Percentiles rank a stretch among this genome's conserved stretches.
Conservation (phyloP, 1,139 yeast genomes). For the Oligophagozyma castellii region DNA sequence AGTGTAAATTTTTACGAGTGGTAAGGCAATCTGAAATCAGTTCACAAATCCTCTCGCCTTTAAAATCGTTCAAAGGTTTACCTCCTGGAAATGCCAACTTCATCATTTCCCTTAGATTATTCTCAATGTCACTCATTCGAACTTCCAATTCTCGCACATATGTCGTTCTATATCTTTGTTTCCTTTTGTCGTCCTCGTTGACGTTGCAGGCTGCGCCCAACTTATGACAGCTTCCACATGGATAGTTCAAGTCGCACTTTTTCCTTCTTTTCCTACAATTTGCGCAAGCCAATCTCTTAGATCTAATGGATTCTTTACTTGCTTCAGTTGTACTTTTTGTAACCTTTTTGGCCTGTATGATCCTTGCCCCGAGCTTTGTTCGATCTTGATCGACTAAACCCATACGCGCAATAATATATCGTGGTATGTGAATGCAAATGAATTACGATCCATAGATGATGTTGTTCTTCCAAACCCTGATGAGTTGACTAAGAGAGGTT, state of each 20-base stretch:
- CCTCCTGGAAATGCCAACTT: constrained; percentile 12
- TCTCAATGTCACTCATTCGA: constrained; percentile 21
- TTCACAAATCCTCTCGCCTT: constrained; percentile 15
- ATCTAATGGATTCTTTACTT: no score
- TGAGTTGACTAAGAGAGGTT: no score
- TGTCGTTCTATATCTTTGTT: constrained; percentile 37
- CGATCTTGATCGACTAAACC: no score
- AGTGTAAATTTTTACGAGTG: not conserved
- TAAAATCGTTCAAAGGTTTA: constrained; percentile 7
- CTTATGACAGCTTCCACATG: constrained; percentile 38
- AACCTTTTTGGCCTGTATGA: no score
- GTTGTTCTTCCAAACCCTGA: no score
- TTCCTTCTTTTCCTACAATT: constrained; percentile 27
- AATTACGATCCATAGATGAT: no score
- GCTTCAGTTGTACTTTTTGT: no score
- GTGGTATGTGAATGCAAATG: no score
- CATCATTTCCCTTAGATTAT: constrained; percentile 14
- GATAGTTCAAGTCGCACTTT: constrained; percentile 37
- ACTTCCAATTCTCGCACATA: constrained; percentile 31
- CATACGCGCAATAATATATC: no score
- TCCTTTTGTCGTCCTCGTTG: constrained; percentile 39
- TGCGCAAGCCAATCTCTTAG: constrained; percentile 23
- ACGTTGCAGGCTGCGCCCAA: constrained; percentile 35
- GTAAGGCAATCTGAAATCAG: constrained; percentile 3
- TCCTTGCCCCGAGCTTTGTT: no score